Base-by-base conservation (phyloP, 345 rosid genomes). In the Euphorbia peplus region DNA sequence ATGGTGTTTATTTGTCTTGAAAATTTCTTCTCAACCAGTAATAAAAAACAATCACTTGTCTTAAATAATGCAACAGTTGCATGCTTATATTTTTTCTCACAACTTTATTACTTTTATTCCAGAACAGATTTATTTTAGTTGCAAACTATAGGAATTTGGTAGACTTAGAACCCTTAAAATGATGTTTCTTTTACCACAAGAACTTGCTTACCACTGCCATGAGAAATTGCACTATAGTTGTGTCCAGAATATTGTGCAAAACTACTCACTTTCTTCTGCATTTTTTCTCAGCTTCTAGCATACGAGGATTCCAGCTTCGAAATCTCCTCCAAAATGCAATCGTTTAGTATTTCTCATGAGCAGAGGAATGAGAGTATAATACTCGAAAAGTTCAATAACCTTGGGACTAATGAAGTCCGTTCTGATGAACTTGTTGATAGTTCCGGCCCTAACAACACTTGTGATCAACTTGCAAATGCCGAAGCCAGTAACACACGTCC, bases 261-360 rank as follows among this genome's bases (percentile, higher is more conserved):
- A 63, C 47, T 69, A 29, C 64, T 58, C 30, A 44, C 55, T 69
- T 65, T 30, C 0, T 51, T 41, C 12, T 60, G 24, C 71, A 19
- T 62, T 52, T 71, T 63, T 8, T 70, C 39, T 39, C 87, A 91
- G 93, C 73, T 68, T 59, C 60, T 87, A n/a, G 78, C 84, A 10
- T 50, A 68, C 60, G 86, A 57, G 44, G 70, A 52, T 67, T 56
- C 76, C 58, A 24, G 71, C 28, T 18, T 54, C 5, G 61, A 57
- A 46, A 30, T 66, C 57, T 73, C 80, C 61, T 47, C 62, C 4
- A 54, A 59, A 28, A 60, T 59, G 63, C 79, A 48, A 16, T 56
- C 59, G 2, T 10, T n/a, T 30, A 29, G 48, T 24, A 29, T 11
- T n/a, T 46, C 22, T 77, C 76, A 26, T 30, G 73, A 72, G 14